These are phyloP conservation scores for Physaria fendleri DNA, from an alignment of 345 rosid species.

Conservation along the genomic window DNA sequence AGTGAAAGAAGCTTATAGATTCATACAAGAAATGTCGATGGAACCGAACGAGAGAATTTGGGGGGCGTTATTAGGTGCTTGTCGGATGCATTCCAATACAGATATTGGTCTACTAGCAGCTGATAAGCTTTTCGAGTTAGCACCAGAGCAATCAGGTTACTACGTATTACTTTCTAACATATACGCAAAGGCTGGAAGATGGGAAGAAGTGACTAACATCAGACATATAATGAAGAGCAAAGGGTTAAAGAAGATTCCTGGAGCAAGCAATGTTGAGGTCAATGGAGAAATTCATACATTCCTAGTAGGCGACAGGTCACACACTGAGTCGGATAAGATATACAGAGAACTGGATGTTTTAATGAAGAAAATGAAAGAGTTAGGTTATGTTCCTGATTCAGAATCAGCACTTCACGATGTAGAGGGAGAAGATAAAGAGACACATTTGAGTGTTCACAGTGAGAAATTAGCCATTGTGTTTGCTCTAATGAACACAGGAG, in stretches of 20 bases:
- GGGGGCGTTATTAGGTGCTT: slow-evolving; percentile 72
- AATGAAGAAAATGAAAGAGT: slow-evolving; percentile 57
- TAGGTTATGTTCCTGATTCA: slow-evolving; percentile 56
- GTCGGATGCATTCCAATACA: slow-evolving; percentile 47
- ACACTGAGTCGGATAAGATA: slow-evolving; percentile 42
- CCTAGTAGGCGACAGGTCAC: slow-evolving; percentile 57
- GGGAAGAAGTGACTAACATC: slow-evolving; percentile 53
- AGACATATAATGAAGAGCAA: slow-evolving; percentile 52
- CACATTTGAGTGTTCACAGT: slow-evolving; percentile 69
- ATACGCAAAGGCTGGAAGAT: slow-evolving; percentile 71
- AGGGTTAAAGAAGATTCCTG: slow-evolving; percentile 58
- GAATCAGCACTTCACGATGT: slow-evolving; percentile 72
- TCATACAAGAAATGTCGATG: slow-evolving; percentile 48
- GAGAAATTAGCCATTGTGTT: slow-evolving; percentile 72
- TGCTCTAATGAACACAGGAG: slow-evolving; percentile 49
- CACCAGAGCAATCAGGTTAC: slow-evolving; percentile 59
- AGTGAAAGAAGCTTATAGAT: slow-evolving; percentile 51
- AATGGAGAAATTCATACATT: slow-evolving; percentile 43
- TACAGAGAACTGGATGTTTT: slow-evolving; percentile 47
- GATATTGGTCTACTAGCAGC: slow-evolving; percentile 63
- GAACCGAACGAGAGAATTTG: slow-evolving; percentile 67
- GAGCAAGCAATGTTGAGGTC: slow-evolving; percentile 60
- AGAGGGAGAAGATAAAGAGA: slow-evolving; percentile 74
- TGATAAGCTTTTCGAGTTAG: slow-evolving; percentile 49
- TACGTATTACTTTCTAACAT: slow-evolving; percentile 70